Base-by-base conservation (phyloP, 768 basidiomycete species). In the Termitomyces sp. region DNA sequence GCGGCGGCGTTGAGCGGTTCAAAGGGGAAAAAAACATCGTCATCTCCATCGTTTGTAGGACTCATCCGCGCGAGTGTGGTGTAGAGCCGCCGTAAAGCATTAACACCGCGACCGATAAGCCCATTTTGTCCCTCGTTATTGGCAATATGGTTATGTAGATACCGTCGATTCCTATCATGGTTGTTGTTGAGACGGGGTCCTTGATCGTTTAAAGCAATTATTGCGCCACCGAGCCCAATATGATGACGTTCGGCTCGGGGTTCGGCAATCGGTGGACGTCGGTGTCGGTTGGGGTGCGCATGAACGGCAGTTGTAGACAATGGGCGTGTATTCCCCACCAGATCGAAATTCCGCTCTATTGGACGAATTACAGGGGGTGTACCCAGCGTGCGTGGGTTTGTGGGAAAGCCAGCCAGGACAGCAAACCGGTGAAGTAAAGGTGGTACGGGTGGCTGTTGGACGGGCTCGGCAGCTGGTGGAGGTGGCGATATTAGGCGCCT, bases 161-260 rank as follows among this genome's bases (percentile, higher is more conserved):
- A 28, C 24, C 57, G 59, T 10, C 64, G 68, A 22, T 60, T 64
- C 55, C 63, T 44, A 13, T 61, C 52, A 18, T 47, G 49, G 18
- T 44, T 45, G 30, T 44, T 49, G 13, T 54, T 54, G n/a, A 40
- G 35, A 35, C 68, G 66, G 2, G 64, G 65, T 45, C 69, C 68
- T n/a, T 45, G 51, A 4, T 58, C 38, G 57, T 74, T 71, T 33
- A 67, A 54, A 10, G 85, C 74, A 6, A 87, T 70, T 3, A 88
- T 62, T 2, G 82, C 87, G 22, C 87, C 87, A 8, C 87, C 87
- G 24, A 89, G 68, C 14, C 84, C 84, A 76, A 76, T 70, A 59
- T 83, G 83, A 45, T 84, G 84, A 4, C 79, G 78, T 26, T 77
- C 74, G 5, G 72, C 67, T 1, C 66, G 65, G 1, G 65, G 62